Evolutionary conservation across 1,139 yeast species (phyloP).

Genomic region (Hansenula sp.): DNA sequence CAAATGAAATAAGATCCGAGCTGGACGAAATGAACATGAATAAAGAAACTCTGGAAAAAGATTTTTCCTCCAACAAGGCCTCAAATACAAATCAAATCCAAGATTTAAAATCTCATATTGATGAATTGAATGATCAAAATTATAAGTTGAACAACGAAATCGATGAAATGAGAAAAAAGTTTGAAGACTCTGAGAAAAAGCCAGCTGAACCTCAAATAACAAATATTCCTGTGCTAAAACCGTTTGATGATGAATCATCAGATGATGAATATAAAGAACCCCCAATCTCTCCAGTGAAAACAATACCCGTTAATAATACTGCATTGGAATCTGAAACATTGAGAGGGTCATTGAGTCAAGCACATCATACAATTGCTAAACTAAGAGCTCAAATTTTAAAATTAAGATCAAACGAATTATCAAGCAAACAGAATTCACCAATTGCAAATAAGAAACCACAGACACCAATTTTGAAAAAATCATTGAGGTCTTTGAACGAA

Average conservation of each 20-base stretch:
- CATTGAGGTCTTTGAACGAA: conserved; percentile 12
- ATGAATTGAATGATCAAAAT: conserved; percentile 62
- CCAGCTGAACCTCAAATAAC: conserved; percentile 9
- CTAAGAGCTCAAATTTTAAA: conserved; percentile 48
- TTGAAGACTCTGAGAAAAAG: conserved; percentile 13
- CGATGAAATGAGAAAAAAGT: conserved; percentile 25
- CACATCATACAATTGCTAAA: conserved; percentile 56
- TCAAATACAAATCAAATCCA: conserved; percentile 37
- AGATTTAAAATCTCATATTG: conserved; percentile 47
- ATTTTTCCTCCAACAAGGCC: conserved; percentile 32
- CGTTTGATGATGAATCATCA: conserved; percentile 19
- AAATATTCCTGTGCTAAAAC: conserved; percentile 20
- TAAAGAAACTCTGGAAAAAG: conserved; percentile 35
- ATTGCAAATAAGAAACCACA: conserved; percentile 6
- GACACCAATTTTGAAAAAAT: conserved; percentile 5
- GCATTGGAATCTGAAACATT: conserved; percentile 67
- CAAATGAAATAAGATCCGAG: conserved; percentile 36
- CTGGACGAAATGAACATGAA: conserved; percentile 46
- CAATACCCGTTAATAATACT: conserved; percentile 44
- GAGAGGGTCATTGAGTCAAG: conserved; percentile 60
- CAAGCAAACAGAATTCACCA: conserved; percentile 10
- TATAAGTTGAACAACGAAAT: conserved; percentile 47
- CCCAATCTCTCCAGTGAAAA: conserved; percentile 36
- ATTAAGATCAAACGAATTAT: conserved; percentile 28
- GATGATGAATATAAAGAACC: conserved; percentile 26